Percentiles rank a stretch among this genome's conserved stretches.
Evolutionary conservation across 306 rosid genomes (phyloP).

Genomic region (Rosa rugosa): DNA sequence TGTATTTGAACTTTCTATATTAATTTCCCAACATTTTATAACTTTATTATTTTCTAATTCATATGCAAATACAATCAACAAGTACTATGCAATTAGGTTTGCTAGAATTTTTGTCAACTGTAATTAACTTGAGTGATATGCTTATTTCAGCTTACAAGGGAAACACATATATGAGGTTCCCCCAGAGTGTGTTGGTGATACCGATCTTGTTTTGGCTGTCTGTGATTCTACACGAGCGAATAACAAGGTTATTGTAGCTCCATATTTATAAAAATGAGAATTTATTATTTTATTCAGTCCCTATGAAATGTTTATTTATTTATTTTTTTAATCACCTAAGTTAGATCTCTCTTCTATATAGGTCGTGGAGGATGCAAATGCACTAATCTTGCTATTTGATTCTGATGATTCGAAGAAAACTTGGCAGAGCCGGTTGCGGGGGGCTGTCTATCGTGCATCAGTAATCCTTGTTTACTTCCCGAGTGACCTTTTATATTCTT

Average conservation of each 20-base stretch:
- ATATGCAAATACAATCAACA: neutral
- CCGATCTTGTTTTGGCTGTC: constrained; percentile 75
- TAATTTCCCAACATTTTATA: neutral
- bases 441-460: constrained; percentile 91
- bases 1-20: neutral
- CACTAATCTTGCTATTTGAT: constrained; percentile 72
- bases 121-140: constrained; percentile 27
- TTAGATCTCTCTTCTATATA: constrained; percentile 33
- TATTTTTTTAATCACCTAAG: constrained; percentile 9
- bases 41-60: neutral
- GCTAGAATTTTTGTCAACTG: constrained; percentile 8
- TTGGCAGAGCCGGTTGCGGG: constrained; percentile 84
- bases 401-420: constrained; percentile 70
- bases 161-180: constrained; percentile 71
- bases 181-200: constrained; percentile 71
- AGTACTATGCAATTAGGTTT: neutral
- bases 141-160: constrained; percentile 69
- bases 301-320: neutral
- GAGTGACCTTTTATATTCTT: neutral
- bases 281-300: constrained; percentile 5
- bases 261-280: constrained; percentile 19
- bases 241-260: constrained; percentile 50
- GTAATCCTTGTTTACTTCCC: constrained; percentile 30
- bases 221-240: constrained; percentile 50
- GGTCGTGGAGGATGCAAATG: constrained; percentile 90